Percentiles rank a stretch among this genome's conserved stretches.
Conservation (phyloP, 345 rosid genomes). For the Luvunga scandens region DNA sequence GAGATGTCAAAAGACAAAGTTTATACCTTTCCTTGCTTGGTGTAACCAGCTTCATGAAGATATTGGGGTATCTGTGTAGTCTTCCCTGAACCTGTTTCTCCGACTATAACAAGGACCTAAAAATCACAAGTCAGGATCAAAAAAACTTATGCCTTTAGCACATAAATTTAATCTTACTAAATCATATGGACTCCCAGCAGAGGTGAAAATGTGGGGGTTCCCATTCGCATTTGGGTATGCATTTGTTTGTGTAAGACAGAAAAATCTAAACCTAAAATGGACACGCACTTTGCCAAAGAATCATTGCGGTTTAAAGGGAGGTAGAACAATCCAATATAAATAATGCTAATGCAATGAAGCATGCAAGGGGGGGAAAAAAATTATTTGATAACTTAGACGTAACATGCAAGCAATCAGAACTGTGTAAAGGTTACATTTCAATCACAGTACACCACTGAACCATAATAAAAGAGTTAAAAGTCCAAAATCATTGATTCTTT, state of each 20-base stretch:
- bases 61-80: slow-evolving; percentile 96
- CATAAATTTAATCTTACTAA: neutral
- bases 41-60: slow-evolving; percentile 97
- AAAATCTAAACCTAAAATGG: neutral
- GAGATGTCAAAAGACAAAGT: neutral
- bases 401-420: neutral
- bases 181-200: neutral
- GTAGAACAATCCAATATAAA: too few relatives aligned
- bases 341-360: neutral
- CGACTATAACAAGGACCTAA: slow-evolving; percentile 92
- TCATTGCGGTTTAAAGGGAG: neutral
- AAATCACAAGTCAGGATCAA: slow-evolving; percentile 7
- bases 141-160: neutral
- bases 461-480: neutral
- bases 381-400: neutral
- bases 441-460: neutral
- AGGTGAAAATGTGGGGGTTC: neutral
- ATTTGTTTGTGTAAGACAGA: neutral
- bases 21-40: slow-evolving; percentile 82
- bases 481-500: neutral
- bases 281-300: neutral
- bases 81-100: slow-evolving; percentile 99
- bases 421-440: neutral
- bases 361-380: neutral
- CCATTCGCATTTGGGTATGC: neutral